phyloP scores from a whole-genome alignment of 108 stramenopile species.

The Asterionellopsis glacialis region DNA sequence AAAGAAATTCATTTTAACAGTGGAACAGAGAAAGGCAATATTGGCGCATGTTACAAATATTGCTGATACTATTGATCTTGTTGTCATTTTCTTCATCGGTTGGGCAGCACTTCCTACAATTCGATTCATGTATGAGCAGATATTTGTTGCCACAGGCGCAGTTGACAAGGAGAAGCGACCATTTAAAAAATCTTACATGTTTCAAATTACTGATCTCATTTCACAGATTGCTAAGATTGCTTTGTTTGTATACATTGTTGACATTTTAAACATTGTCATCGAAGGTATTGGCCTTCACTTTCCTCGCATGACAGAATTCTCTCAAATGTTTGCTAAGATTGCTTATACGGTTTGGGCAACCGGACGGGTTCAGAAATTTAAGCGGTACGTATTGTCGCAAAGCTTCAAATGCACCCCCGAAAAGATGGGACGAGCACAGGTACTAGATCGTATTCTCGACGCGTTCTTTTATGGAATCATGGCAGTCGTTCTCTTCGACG shows the following conservation, averaged over 20 bases:
- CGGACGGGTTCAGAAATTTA: background rate
- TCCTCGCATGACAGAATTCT: slow-evolving; percentile 1
- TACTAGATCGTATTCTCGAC: slow-evolving; percentile 14
- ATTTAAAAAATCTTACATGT: background rate
- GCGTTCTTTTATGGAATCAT: slow-evolving; percentile 10
- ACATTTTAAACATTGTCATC: slow-evolving; percentile 4
- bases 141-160: too few relatives aligned
- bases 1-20: too few relatives aligned
- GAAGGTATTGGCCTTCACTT: background rate
- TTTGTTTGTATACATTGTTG: slow-evolving; percentile 6
- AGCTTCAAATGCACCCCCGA: too few relatives aligned
- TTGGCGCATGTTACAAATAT: too few relatives aligned
- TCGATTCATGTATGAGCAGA: too few relatives aligned
- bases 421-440: background rate
- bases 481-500: slow-evolving; percentile 12
- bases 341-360: slow-evolving; percentile 7
- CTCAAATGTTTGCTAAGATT: slow-evolving; percentile 6
- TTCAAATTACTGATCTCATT: background rate
- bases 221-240: slow-evolving; percentile 7
- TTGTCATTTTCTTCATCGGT: too few relatives aligned
- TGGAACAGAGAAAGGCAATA: too few relatives aligned
- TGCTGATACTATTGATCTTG: too few relatives aligned
- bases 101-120: too few relatives aligned
- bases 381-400: slow-evolving; percentile 1
- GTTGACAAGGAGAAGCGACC: background rate